A percentile compares a stretch with the other conserved stretches of the same genome.
Evolutionary conservation across 2,329 filamentous ascomycete genomes (phyloP).

Genomic region (Penicillium verrucosum): DNA sequence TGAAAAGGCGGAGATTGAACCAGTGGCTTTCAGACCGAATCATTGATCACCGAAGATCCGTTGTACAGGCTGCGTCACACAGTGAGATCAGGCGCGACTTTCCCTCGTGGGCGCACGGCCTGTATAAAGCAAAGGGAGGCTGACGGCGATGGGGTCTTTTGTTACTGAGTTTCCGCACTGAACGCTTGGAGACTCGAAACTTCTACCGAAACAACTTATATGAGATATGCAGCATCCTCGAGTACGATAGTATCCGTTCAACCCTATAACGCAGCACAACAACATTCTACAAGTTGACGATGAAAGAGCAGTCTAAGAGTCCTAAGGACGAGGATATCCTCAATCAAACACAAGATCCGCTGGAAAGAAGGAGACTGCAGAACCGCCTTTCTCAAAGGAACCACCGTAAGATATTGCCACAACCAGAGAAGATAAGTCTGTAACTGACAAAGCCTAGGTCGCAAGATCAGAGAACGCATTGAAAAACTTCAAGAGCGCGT

Average conservation of each 20-base stretch:
- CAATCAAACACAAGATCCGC: slow-evolving; percentile 27
- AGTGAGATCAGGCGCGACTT: slow-evolving; percentile 17
- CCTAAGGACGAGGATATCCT: slow-evolving; percentile 9
- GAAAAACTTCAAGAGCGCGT: slow-evolving; percentile 36
- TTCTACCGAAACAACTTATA: background rate
- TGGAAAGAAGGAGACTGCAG: slow-evolving; percentile 31
- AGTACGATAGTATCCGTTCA: background rate
- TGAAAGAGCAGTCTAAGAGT: slow-evolving; percentile 10
- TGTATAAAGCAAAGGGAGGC: slow-evolving; percentile 8
- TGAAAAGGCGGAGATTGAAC: slow-evolving; percentile 5
- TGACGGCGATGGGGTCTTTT: background rate
- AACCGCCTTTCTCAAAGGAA: slow-evolving; percentile 36
- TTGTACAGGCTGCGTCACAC: slow-evolving; percentile 25
- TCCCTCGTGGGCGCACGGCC: slow-evolving; percentile 10
- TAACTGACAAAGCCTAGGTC: slow-evolving; percentile 18
- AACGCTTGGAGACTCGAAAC: background rate
- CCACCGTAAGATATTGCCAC: slow-evolving; percentile 23
- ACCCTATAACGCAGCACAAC: background rate
- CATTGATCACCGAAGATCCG: slow-evolving; percentile 3
- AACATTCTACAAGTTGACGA: background rate
- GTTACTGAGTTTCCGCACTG: background rate
- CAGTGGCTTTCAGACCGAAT: slow-evolving; percentile 13
- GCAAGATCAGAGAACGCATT: slow-evolving; percentile 35
- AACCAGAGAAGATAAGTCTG: too few species aligned
- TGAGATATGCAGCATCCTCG: background rate